These are phyloP conservation scores for Camptophora hylomeconis DNA, from an alignment of 2,329 filamentous ascomycete species.

Conservation along the genomic window DNA sequence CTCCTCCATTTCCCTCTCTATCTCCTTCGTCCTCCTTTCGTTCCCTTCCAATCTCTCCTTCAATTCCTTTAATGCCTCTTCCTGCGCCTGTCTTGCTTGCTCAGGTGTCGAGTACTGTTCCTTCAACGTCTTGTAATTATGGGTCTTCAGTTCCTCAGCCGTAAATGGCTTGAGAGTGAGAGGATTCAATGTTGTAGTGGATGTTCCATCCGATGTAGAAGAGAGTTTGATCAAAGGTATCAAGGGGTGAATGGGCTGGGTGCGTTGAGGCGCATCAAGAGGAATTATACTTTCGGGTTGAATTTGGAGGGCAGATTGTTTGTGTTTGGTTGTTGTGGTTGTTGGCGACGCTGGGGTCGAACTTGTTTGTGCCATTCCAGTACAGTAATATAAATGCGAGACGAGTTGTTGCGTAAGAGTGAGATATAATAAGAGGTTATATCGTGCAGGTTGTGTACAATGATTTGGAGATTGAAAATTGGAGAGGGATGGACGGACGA, in stretches of 20 bases:
- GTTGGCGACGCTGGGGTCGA: too few relatives aligned
- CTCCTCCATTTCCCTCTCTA: conserved; percentile 16
- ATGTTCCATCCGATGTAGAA: conserved; percentile 5
- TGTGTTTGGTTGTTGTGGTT: too few relatives aligned
- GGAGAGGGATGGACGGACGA: too few relatives aligned
- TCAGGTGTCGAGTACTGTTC: conserved; percentile 8
- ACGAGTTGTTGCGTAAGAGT: too few relatives aligned
- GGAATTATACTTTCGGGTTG: conserved; percentile 5
- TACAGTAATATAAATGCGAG: too few relatives aligned
- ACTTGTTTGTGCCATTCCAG: too few relatives aligned
- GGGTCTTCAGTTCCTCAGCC: conserved; percentile 9
- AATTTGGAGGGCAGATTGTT: too few relatives aligned
- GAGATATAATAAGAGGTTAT: too few relatives aligned
- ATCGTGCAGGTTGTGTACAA: too few relatives aligned
- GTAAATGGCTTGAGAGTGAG: conserved; percentile 15
- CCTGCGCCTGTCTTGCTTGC: conserved; percentile 4
- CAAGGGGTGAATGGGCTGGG: conserved; percentile 12
- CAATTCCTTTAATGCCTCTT: conserved; percentile 8
- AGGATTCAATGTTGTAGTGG: conserved; percentile 7
- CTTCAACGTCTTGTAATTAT: conserved; percentile 12
- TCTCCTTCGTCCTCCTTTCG: conserved; percentile 11
- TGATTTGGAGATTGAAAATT: too few relatives aligned
- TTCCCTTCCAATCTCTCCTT: conserved; percentile 9
- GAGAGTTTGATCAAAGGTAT: conserved; percentile 10
- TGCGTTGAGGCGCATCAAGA: conserved; percentile 12